These are phyloP conservation scores for Candida pseudofarinosa DNA, from an alignment of 805 yeast species.

Conservation along the genomic window DNA sequence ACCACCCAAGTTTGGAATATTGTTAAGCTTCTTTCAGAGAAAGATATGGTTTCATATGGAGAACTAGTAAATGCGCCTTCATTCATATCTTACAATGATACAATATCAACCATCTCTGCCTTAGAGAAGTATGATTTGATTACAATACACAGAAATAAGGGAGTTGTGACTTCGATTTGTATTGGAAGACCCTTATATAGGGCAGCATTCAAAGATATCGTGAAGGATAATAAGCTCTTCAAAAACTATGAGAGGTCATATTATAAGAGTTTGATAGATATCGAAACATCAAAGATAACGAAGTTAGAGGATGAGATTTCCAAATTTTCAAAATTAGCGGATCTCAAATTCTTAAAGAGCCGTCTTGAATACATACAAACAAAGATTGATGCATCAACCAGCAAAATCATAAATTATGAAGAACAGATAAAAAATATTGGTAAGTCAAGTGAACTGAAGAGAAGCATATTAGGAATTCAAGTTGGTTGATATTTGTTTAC, in stretches of 20 bases:
- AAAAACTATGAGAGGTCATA: conserved; percentile 64
- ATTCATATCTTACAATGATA: conserved; percentile 52
- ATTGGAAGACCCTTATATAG: conserved; percentile 84
- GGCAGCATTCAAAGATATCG: conserved; percentile 72
- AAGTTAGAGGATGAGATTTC: conserved; percentile 69
- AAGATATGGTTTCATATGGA: conserved; percentile 43
- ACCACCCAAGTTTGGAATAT: conserved; percentile 87
- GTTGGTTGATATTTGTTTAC: background rate
- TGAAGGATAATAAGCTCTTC: conserved; percentile 51
- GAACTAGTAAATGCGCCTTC: conserved; percentile 55
- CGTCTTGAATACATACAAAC: conserved; percentile 64
- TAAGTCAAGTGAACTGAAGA: conserved; percentile 5
- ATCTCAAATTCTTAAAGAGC: conserved; percentile 50
- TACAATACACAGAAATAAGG: conserved; percentile 68
- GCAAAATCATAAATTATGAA: conserved; percentile 32
- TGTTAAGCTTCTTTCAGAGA: conserved; percentile 56
- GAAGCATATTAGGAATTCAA: conserved; percentile 9
- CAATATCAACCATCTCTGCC: conserved; percentile 48
- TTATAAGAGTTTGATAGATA: conserved; percentile 47
- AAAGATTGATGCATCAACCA: conserved; percentile 62
- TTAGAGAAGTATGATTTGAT: conserved; percentile 80
- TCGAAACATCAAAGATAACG: conserved; percentile 60
- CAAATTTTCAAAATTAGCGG: conserved; percentile 49
- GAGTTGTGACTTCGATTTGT: conserved; percentile 57
- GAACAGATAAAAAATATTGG: conserved; percentile 19